phyloP scores from a whole-genome alignment of 164 flowering plant species.

The Sedum album region DNA sequence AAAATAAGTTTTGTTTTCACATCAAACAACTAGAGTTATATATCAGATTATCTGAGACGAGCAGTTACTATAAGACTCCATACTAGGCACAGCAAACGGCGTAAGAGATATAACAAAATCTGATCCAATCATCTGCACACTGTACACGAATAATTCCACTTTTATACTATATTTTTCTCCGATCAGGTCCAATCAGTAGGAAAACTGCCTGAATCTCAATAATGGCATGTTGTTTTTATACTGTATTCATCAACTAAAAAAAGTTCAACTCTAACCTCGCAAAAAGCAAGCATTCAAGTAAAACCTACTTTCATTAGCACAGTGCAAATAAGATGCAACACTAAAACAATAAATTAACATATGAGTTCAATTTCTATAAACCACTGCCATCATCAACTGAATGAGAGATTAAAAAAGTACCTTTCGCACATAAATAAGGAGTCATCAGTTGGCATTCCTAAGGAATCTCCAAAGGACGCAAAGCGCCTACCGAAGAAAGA shows the following conservation, averaged over 20 bases:
- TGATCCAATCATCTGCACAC: no score
- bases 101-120: neutral
- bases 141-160: neutral
- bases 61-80: neutral
- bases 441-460: constrained; percentile 38
- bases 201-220: no score
- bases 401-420: constrained; percentile 24
- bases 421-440: constrained; percentile 52
- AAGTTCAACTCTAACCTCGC: no score
- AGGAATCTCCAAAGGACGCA: constrained; percentile 32
- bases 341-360: no score
- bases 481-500: constrained; percentile 55
- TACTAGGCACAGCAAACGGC: neutral
- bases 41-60: neutral
- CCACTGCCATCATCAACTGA: neutral
- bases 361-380: no score
- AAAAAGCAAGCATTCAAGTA: no score
- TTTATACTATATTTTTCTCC: neutral
- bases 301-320: no score
- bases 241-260: no score
- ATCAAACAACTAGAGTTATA: neutral
- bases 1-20: neutral
- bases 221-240: no score
- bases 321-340: no score
- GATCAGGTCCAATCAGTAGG: neutral